phyloP scores from a whole-genome alignment of 305 asterid genomes.

The Fraxinus latifolia region DNA sequence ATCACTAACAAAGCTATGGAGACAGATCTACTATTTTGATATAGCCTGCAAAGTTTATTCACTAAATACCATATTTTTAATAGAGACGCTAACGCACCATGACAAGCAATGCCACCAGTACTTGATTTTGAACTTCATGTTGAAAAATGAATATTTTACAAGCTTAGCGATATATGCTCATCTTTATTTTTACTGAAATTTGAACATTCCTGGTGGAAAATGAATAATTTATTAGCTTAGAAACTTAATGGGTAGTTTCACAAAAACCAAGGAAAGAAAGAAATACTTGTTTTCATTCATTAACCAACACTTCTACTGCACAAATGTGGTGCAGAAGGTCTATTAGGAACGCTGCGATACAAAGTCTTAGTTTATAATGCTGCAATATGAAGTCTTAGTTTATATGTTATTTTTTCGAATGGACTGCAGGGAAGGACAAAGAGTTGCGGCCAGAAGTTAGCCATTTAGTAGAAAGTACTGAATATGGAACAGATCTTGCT shows the following conservation, averaged over 20 bases:
- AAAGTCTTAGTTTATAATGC: neutral
- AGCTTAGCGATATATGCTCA: neutral
- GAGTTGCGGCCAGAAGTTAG: conserved; percentile 20
- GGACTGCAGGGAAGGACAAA: conserved; percentile 41
- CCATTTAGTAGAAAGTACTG: conserved; percentile 30
- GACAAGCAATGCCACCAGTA: neutral
- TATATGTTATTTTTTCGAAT: neutral
- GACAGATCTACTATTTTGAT: neutral
- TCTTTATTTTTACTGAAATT: neutral
- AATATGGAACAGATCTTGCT: conserved; percentile 49
- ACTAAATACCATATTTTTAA: neutral
- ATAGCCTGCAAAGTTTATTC: neutral
- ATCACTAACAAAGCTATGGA: neutral
- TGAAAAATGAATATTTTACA: neutral
- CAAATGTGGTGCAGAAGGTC: neutral
- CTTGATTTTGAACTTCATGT: neutral
- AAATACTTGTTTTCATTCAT: neutral
- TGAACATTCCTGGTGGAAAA: neutral
- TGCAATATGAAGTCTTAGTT: neutral
- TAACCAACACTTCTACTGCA: neutral
- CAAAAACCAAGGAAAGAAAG: neutral
- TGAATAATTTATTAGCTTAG: neutral
- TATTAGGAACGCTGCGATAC: neutral
- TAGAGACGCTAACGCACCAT: neutral
- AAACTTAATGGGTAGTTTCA: neutral